These are phyloP conservation scores for Fragaria nilgerrensis DNA, from an alignment of 306 rosid genomes.

Conservation along the genomic window DNA sequence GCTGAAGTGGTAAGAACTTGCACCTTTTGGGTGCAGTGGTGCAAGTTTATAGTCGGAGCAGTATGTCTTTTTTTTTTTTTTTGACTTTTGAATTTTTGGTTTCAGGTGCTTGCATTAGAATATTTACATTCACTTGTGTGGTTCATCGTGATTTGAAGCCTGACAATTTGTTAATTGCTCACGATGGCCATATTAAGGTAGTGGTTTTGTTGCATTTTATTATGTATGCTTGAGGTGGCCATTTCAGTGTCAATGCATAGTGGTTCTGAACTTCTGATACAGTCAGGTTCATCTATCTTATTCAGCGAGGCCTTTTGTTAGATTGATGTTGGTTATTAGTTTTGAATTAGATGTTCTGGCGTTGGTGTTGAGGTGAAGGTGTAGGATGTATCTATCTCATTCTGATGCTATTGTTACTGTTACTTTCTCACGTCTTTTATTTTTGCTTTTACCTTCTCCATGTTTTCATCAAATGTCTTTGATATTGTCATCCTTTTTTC, in stretches of 20 bases:
- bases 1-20: conserved; percentile 86
- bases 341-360: background rate
- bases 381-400: background rate
- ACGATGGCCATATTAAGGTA: conserved; percentile 98
- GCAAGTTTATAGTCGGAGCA: conserved; percentile 6
- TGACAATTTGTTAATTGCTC: conserved; percentile 93
- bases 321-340: background rate
- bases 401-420: background rate
- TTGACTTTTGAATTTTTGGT: background rate
- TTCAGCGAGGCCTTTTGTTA: background rate
- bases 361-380: background rate
- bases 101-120: conserved; percentile 94
- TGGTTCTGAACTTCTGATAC: background rate
- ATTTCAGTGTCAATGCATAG: background rate
- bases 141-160: conserved; percentile 99
- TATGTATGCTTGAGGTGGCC: conserved; percentile 7
- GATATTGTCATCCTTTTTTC: background rate
- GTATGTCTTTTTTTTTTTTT: background rate
- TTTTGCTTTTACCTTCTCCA: background rate
- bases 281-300: background rate
- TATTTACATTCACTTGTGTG: conserved; percentile 87
- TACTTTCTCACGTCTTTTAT: background rate
- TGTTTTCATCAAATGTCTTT: background rate
- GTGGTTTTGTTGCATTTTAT: conserved; percentile 3
- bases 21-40: background rate